Percentiles rank a stretch among this genome's conserved stretches.
phyloP scores from a whole-genome alignment of 192 early-diverging fungal genomes.

The Umbelopsis isabellina region DNA sequence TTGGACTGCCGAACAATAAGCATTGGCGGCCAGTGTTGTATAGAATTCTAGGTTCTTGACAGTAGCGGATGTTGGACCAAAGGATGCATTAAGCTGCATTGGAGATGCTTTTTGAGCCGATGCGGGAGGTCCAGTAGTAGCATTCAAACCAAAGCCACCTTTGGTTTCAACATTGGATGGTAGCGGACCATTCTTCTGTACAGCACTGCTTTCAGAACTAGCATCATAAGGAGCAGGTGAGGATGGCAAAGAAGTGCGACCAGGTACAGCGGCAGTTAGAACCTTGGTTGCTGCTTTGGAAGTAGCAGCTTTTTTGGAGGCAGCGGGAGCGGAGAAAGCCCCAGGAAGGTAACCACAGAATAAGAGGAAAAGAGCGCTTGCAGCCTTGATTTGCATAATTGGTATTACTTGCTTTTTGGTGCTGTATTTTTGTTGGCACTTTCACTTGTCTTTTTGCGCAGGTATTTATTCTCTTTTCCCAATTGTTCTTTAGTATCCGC shows the following conservation, averaged over 20 bases:
- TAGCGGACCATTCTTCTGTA: background rate
- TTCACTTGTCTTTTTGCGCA: no score
- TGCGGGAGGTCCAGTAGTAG: background rate
- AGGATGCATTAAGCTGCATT: background rate
- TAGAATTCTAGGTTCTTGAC: constrained; percentile 14
- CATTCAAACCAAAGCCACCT: background rate
- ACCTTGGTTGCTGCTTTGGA: background rate
- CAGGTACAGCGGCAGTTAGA: background rate
- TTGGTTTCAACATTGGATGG: background rate
- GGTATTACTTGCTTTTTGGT: no score
- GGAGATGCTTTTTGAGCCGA: background rate
- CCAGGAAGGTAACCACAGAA: no score
- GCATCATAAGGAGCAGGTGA: background rate
- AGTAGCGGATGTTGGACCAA: background rate
- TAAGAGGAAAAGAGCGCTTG: no score
- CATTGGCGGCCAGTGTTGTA: constrained; percentile 22
- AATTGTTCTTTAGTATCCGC: no score
- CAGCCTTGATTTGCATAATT: no score
- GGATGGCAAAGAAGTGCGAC: background rate
- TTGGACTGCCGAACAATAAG: constrained; percentile 29
- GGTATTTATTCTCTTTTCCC: no score
- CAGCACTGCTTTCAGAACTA: background rate
- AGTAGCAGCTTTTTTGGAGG: no score
- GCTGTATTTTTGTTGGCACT: no score
- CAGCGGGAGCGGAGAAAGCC: no score